Evolutionary conservation across 176 grass and related monocot species (phyloP).

Genomic region (Neostapfia colusana): DNA sequence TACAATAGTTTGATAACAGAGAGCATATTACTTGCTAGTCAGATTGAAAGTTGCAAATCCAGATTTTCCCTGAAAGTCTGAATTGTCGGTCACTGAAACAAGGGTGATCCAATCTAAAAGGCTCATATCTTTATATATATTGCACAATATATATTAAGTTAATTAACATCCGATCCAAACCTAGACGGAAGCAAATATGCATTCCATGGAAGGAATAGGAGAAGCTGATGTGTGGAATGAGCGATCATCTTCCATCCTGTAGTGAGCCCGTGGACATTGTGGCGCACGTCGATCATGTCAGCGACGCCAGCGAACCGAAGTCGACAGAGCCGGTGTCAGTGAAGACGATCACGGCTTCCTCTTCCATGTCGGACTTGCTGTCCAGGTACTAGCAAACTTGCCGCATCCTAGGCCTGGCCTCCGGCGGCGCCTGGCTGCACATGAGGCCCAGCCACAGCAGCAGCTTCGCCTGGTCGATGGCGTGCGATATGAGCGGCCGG

Average conservation of each 20-base stretch:
- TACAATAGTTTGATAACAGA: no score
- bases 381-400: not conserved
- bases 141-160: not conserved
- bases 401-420: not conserved
- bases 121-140: not conserved
- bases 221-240: not conserved
- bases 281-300: not conserved
- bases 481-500: conserved; percentile 36
- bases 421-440: not conserved
- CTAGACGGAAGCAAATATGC: not conserved
- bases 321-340: not conserved
- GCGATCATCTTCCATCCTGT: not conserved
- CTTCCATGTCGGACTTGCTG: not conserved
- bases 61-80: not conserved
- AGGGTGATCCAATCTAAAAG: not conserved
- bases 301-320: not conserved
- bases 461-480: conserved; percentile 1
- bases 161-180: not conserved
- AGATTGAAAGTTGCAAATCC: not conserved
- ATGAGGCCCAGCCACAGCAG: not conserved
- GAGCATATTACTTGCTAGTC: not conserved
- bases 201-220: not conserved
- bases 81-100: not conserved
- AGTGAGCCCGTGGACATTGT: not conserved
- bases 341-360: not conserved